Conservation (phyloP, 2,329 filamentous ascomycete species). For the Fusarium sublunatum region DNA sequence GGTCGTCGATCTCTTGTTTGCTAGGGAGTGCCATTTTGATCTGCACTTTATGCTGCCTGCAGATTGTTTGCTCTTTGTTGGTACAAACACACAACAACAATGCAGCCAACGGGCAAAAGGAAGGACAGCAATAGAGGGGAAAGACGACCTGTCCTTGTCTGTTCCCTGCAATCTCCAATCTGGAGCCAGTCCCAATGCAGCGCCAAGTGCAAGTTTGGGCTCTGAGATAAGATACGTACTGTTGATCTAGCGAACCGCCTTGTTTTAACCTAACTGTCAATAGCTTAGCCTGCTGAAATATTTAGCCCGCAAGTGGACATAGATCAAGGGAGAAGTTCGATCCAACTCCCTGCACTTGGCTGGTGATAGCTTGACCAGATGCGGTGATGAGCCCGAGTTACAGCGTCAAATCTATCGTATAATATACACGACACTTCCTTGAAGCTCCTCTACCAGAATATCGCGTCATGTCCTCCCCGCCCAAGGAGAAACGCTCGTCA, state of each 20-base stretch:
- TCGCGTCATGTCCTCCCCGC: conserved; percentile 2
- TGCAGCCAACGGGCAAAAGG: background rate
- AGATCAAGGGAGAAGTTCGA: background rate
- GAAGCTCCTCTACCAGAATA: background rate
- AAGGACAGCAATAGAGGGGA: background rate
- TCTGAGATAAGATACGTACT: background rate
- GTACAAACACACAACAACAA: background rate
- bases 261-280: conserved; percentile 1
- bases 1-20: conserved; percentile 36
- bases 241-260: background rate
- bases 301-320: conserved; percentile 1
- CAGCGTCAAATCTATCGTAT: background rate
- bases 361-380: conserved; percentile 2
- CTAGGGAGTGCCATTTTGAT: conserved; percentile 30
- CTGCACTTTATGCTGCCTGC: background rate
- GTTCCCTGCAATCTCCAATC: conserved; percentile 3
- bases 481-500: background rate
- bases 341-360: background rate
- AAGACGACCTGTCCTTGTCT: background rate
- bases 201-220: conserved; percentile 6
- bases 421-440: background rate
- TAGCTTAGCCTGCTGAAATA: conserved; percentile 6
- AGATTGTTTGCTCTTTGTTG: background rate
- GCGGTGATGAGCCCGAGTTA: background rate
- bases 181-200: conserved; percentile 1